phyloP scores from a whole-genome alignment of 768 basidiomycete genomes.

The Pleurotus salmoneostramineus region DNA sequence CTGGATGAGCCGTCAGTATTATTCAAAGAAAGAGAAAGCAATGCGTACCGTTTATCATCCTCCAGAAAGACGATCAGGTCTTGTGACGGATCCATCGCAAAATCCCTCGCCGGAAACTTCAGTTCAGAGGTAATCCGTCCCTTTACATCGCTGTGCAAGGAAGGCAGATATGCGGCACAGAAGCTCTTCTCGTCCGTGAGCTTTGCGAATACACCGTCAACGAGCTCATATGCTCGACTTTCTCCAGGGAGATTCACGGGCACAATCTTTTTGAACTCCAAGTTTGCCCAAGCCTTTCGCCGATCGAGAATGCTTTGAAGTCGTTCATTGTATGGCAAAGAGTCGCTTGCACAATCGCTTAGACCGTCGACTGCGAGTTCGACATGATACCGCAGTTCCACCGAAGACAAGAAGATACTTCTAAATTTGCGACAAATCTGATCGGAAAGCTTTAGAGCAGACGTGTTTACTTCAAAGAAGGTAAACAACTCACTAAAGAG shows the following conservation, averaged over 20 bases:
- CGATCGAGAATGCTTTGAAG: slow-evolving; percentile 15
- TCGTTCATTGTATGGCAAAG: slow-evolving; percentile 14
- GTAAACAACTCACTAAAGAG: not conserved
- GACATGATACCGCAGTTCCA: slow-evolving; percentile 31
- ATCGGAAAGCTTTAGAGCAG: not conserved
- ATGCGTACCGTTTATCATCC: slow-evolving; percentile 16
- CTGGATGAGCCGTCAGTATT: not conserved
- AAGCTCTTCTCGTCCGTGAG: slow-evolving; percentile 19
- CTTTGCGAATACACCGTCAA: slow-evolving; percentile 55
- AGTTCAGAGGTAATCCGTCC: slow-evolving; percentile 28
- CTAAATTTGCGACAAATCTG: not conserved
- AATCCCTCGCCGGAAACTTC: slow-evolving; percentile 43
- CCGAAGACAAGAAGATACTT: not conserved
- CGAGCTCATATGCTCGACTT: slow-evolving; percentile 53
- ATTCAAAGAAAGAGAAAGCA: not conserved
- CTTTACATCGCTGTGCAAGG: slow-evolving; percentile 16
- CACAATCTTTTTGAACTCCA: slow-evolving; percentile 16
- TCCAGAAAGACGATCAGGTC: slow-evolving; percentile 47
- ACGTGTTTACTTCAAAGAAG: not conserved
- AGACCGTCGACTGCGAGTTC: slow-evolving; percentile 37
- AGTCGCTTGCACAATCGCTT: slow-evolving; percentile 13
- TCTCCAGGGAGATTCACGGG: slow-evolving; percentile 12
- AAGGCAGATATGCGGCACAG: slow-evolving; percentile 20
- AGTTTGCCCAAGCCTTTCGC: slow-evolving; percentile 18
- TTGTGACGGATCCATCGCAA: slow-evolving; percentile 65